Base-by-base conservation (phyloP, 2,329 filamentous ascomycete species). In the Paracamarosporium sp. region DNA sequence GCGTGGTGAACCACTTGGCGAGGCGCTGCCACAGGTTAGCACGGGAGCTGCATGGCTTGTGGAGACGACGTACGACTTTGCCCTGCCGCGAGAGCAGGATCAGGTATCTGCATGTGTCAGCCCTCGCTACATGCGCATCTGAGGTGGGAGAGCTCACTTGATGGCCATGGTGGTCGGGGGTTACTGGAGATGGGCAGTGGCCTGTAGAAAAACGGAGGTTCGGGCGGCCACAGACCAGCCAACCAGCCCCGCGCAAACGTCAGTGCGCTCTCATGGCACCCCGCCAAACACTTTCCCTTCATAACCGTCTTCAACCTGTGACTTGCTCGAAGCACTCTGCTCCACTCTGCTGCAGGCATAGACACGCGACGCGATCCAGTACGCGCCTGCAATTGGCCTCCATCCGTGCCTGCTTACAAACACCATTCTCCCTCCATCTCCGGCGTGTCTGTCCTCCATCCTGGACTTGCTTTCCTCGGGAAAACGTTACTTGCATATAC, bases 1-100 rank as follows among this genome's bases (percentile, higher is more conserved):
- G 86, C 15, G 95, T 99, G 54, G 93, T 96, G 82, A 99, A 99
- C 95, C 95, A 99, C 83, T 99, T 99, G 68, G 95, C 95, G 55
- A 99, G 89, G 76, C 95, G 93, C 95, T 99, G 81, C 55, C 63
- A 61, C 62, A 55, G 61, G 61, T 75, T 61, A 72, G 72, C 64
- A 73, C 59, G 52, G 66, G 63, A 46, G 57, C 57, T 30, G 58
- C 55, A 55, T 64, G 63, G 63, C 22, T 28, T 69, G 61, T 63
- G 63, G 68, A 61, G 79, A 80, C 62, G 65, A 73, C 93, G 72
- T 85, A 99, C 94, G 82, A 99, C 95, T 90, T 99, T 99, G 83
- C 95, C 95, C 85, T 99, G 95, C 73, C 95, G 89, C 64, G 94
- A 98, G 69, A 99, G 89, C 78, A 99, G 88, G 79, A 99, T 98